Conservation (phyloP, 1,284 basidiomycete genomes). For the Austropuccinia psidii region DNA sequence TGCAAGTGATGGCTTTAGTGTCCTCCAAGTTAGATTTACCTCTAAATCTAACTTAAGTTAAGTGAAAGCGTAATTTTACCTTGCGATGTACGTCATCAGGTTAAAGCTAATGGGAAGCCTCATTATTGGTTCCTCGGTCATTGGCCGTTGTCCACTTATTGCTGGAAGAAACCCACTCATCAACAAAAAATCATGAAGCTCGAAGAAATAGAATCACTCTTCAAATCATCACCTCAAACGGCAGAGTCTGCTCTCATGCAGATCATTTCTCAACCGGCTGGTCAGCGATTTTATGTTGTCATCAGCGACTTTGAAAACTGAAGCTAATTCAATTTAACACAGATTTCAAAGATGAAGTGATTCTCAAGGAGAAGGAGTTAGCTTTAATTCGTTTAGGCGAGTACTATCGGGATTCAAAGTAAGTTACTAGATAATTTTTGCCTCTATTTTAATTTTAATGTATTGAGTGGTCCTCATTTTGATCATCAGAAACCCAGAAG, state of each 20-base stretch:
- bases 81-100: too few relatives aligned
- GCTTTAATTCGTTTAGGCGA: conserved; percentile 80
- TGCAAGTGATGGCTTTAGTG: too few relatives aligned
- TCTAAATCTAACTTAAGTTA: too few relatives aligned
- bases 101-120: too few relatives aligned
- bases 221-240: conserved; percentile 13
- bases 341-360: conserved; percentile 53
- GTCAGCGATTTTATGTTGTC: background rate
- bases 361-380: conserved; percentile 70
- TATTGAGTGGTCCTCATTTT: background rate
- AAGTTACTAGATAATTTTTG: conserved; percentile 44
- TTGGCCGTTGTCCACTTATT: too few relatives aligned
- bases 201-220: conserved; percentile 3
- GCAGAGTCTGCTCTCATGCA: conserved; percentile 20
- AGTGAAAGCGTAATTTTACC: too few relatives aligned
- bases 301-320: background rate
- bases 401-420: conserved; percentile 79
- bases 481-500: conserved; percentile 63
- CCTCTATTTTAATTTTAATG: background rate
- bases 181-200: too few relatives aligned
- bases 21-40: too few relatives aligned
- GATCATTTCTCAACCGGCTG: conserved; percentile 27
- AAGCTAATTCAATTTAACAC: background rate
- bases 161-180: too few relatives aligned
- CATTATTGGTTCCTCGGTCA: too few relatives aligned